Evolutionary conservation across 176 grass and related monocot species (phyloP), one percentile per base, ranked within the genome.

Genomic region (Triticum turgidum): DNA sequence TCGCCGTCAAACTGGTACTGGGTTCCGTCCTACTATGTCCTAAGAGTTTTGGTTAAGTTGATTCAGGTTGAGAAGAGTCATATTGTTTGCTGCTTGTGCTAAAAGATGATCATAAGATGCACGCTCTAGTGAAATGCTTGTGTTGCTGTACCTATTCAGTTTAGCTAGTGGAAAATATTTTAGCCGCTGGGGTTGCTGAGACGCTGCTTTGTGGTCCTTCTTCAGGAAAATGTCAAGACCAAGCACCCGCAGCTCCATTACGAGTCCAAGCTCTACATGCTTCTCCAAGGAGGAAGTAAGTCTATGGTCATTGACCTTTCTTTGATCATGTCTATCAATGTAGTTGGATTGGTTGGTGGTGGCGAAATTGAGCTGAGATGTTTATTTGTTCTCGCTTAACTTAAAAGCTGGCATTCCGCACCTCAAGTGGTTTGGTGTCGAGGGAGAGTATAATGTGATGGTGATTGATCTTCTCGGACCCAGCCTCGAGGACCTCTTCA

Each of bases 201-300:
- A 32, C 32, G 66, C 62, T 73, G 80, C 34, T 73, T 73, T 77
- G 35, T 35, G 66, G 2, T 0, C 7, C 0, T 59, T 85, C 52
- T 1, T 5, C 83, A 95, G 90, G 93, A 95, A 90, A 86, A 91
- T 82, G 88, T 95, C 30, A 95, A 95, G 81, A 88, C 93, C 10
- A 95, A 95, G 65, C 93, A 95, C 87, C 93, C 93, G 0, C 93
- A 95, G 82, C 93, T 95, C 54, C 88, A 95, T 87, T 95, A 95
- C 3, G 93, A 95, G 83, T 95, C 93, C 0, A 95, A 95, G 88
- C 63, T 95, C 2, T 95, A 95, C 68, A 90, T 88, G 64, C 93
- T 90, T 32, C 90, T 95, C 38, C 90, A 95, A 49, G 93, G 93
- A 87, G 93, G 90, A 95, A 90, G 93, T 95, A 92, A 92, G 93